Evolutionary conservation across 768 basidiomycete genomes (phyloP), one percentile per base, ranked within the genome.

Genomic region (Hericium erinaceus): DNA sequence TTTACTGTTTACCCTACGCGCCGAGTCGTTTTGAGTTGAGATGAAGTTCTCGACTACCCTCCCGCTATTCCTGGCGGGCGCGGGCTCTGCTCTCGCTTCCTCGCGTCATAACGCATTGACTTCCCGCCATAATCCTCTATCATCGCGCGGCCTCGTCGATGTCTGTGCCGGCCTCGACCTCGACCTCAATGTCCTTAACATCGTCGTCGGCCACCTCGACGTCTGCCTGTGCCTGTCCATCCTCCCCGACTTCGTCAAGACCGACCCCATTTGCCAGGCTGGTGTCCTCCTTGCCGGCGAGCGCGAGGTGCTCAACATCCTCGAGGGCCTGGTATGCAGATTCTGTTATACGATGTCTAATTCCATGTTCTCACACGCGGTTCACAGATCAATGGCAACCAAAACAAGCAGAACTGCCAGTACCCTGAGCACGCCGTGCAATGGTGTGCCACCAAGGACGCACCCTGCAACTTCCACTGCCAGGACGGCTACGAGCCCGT

Each of bases 351-450:
- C 16, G 44, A 33, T 33, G 4, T n/a, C n/a, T 3, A 20, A 46
- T 18, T 46, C 44, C n/a, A 18, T 33, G 8, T 6, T 20, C 16
- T 44, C 1, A 46, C 16, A 48, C 26, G 46, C 26, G 8, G 20
- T 40, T 56, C 11, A 18, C 38, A 72, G 73, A 64, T 73, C 55
- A 62, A 65, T 49, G 40, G 44, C 26, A 40, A 52, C n/a, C 24
- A 48, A 0, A 64, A 65, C 40, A 54, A 57, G 26, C 40, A 62
- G 28, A 40, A 66, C 39, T 75, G 75, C 57, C 52, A 64, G 7
- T 73, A 69, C 57, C 74, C 74, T 8, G 56, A 55, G n/a, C 70
- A 74, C 50, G 60, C 65, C 0, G 50, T 28, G 7, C 60, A 68
- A 11, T 38, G 61, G 3, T 67, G 64, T 53, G 59, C 62, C 9